A percentile compares a stretch with the other conserved stretches of the same genome.
Evolutionary conservation across 225 moss, liverwort and hornwort species (phyloP).

Genomic region (Bryum argenteum): DNA sequence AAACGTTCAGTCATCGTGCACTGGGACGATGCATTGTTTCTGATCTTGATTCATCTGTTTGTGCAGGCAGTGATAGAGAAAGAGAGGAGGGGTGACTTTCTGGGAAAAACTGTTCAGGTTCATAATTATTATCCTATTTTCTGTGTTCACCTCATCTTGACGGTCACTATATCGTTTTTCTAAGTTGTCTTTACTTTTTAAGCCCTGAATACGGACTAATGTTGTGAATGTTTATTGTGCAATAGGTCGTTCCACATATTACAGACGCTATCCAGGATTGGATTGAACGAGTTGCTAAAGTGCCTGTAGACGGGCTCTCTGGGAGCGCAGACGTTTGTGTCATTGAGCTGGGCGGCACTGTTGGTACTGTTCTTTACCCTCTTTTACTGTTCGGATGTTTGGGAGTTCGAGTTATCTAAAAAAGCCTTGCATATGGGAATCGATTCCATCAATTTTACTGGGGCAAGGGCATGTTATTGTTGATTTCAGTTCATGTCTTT

Average conservation of each 20-base stretch:
- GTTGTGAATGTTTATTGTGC: not conserved
- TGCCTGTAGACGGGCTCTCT: conserved; percentile 74
- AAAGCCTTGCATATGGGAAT: not conserved
- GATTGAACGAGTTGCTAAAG: conserved; percentile 74
- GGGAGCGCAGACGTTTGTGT: conserved; percentile 87
- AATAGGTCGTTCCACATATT: conserved; percentile 78
- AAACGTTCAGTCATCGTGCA: not conserved
- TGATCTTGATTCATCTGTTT: conserved; percentile 10
- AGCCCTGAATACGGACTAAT: not conserved
- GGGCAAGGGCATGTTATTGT: not conserved
- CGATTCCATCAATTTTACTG: not conserved
- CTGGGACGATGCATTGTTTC: conserved; percentile 12
- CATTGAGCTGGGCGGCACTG: conserved; percentile 85
- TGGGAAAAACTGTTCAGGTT: conserved; percentile 95
- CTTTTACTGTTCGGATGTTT: not conserved
- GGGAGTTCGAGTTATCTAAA: not conserved
- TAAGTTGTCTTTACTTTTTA: not conserved
- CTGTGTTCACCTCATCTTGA: not conserved
- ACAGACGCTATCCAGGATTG: conserved; percentile 83
- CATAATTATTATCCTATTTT: not conserved
- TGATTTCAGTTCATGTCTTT: not conserved
- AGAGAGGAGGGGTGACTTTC: conserved; percentile 83
- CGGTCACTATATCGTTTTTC: not conserved
- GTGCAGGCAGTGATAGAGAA: conserved; percentile 84
- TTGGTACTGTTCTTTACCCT: conserved; percentile 48